Conservation (phyloP, 1,284 basidiomycete genomes). For the Caloboletus firmus region DNA sequence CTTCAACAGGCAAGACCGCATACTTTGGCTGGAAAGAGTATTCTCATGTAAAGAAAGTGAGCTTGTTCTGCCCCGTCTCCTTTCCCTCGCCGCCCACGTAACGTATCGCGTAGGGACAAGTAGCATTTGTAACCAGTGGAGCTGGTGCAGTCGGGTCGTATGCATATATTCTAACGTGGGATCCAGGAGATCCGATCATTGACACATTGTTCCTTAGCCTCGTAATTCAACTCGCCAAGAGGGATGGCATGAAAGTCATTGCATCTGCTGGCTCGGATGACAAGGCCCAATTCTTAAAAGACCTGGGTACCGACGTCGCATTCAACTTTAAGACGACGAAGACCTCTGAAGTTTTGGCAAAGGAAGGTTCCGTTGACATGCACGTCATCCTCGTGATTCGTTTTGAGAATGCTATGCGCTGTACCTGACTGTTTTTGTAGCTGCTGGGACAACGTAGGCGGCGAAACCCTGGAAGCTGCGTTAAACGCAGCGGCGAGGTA, state of each 20-base stretch:
- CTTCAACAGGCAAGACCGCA: conserved; percentile 6
- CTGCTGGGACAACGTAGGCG: neutral
- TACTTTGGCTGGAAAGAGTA: conserved; percentile 16
- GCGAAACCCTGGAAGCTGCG: neutral
- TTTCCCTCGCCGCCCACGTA: neutral
- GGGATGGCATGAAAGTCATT: conserved; percentile 38
- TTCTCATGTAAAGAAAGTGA: conserved; percentile 12
- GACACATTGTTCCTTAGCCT: neutral
- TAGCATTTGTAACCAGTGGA: conserved; percentile 9
- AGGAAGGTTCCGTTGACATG: conserved; percentile 10
- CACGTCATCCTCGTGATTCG: neutral
- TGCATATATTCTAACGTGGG: neutral
- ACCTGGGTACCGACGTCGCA: conserved; percentile 35
- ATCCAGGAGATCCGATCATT: neutral
- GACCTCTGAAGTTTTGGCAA: conserved; percentile 17
- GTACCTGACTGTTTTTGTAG: neutral
- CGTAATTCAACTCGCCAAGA: conserved; percentile 34
- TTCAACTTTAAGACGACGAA: conserved; percentile 37
- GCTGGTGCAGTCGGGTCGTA: conserved; percentile 15
- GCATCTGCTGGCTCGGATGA: conserved; percentile 37
- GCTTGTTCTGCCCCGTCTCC: neutral
- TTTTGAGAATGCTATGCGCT: neutral
- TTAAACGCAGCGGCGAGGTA: neutral
- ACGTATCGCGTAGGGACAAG: neutral
- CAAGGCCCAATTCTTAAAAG: conserved; percentile 37